These are phyloP conservation scores for Penicillium concentricum DNA, from an alignment of 2,329 filamentous ascomycete genomes.

Conservation along the genomic window DNA sequence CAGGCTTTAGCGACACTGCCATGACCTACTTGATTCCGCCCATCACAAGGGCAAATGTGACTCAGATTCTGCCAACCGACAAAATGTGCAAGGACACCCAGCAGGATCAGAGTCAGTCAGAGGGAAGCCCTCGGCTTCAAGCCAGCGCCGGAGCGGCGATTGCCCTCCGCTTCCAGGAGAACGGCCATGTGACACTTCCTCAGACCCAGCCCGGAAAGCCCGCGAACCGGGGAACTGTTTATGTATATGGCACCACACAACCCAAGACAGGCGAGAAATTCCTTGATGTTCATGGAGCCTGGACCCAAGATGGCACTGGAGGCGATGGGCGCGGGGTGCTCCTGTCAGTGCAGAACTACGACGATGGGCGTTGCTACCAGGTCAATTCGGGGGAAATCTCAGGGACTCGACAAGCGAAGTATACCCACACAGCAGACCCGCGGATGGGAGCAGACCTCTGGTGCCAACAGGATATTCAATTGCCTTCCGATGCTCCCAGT, in stretches of 20 bases:
- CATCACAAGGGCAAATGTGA: slow-evolving; percentile 49
- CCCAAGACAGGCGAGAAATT: slow-evolving; percentile 60
- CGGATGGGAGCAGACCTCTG: slow-evolving; percentile 61
- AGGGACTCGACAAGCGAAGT: slow-evolving; percentile 56
- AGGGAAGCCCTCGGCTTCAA: slow-evolving; percentile 62
- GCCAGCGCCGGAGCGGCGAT: slow-evolving; percentile 61
- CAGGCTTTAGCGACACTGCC: slow-evolving; percentile 57
- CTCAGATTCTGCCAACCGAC: slow-evolving; percentile 50
- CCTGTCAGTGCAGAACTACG: slow-evolving; percentile 75
- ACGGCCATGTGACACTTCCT: slow-evolving; percentile 69
- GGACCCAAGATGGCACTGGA: slow-evolving; percentile 77
- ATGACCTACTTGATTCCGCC: slow-evolving; percentile 65
- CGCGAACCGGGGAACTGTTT: slow-evolving; percentile 67
- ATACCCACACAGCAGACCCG: slow-evolving; percentile 52
- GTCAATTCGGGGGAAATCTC: slow-evolving; percentile 63
- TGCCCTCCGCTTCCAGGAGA: slow-evolving; percentile 69
- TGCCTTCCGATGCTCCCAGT: slow-evolving; percentile 65
- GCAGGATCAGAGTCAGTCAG: slow-evolving; percentile 57
- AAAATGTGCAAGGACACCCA: slow-evolving; percentile 66
- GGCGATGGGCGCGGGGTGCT: slow-evolving; percentile 76
- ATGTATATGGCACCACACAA: slow-evolving; percentile 68
- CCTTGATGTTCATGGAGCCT: slow-evolving; percentile 66
- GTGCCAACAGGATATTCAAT: slow-evolving; percentile 78
- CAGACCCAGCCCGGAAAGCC: slow-evolving; percentile 60
- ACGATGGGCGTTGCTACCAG: slow-evolving; percentile 90